Evolutionary conservation across 202 grass and related monocot species (phyloP).

Genomic region (Schoenoplectus tabernaemontani): DNA sequence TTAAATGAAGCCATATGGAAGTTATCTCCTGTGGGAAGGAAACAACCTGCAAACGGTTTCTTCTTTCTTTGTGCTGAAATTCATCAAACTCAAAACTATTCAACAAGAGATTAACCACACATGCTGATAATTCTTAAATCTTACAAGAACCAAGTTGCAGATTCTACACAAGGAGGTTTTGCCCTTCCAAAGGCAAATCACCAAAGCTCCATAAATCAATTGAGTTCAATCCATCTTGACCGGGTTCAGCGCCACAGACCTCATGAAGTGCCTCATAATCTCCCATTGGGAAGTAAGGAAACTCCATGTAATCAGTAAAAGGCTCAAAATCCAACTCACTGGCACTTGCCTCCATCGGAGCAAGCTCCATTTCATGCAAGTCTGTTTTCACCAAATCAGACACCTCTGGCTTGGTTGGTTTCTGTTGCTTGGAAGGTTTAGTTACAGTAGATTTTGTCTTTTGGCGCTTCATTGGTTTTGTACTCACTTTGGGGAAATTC

Average conservation of each 20-base stretch:
- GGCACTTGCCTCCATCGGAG: not conserved
- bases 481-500: constrained; percentile 49
- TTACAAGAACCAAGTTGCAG: constrained; percentile 4
- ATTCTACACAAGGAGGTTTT: constrained; percentile 2
- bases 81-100: not conserved
- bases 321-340: constrained; percentile 28
- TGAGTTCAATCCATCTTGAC: constrained; percentile 21
- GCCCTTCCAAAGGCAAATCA: constrained; percentile 32
- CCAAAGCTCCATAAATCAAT: constrained; percentile 38
- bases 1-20: not conserved
- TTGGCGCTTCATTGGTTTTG: constrained; percentile 2
- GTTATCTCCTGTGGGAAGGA: not conserved
- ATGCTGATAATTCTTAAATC: not conserved
- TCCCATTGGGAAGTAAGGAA: constrained; percentile 28
- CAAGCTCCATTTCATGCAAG: not conserved
- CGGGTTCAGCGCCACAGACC: constrained; percentile 14
- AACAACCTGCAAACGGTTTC: not conserved
- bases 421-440: constrained; percentile 3
- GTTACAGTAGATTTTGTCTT: not conserved
- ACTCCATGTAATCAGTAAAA: constrained; percentile 13
- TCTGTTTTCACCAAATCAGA: not conserved
- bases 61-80: not conserved
- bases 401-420: not conserved
- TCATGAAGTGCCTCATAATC: not conserved
- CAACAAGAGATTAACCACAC: constrained; percentile 3